Evolutionary conservation across 2,329 filamentous ascomycete species (phyloP).

Genomic region (Colletotrichum sp.): DNA sequence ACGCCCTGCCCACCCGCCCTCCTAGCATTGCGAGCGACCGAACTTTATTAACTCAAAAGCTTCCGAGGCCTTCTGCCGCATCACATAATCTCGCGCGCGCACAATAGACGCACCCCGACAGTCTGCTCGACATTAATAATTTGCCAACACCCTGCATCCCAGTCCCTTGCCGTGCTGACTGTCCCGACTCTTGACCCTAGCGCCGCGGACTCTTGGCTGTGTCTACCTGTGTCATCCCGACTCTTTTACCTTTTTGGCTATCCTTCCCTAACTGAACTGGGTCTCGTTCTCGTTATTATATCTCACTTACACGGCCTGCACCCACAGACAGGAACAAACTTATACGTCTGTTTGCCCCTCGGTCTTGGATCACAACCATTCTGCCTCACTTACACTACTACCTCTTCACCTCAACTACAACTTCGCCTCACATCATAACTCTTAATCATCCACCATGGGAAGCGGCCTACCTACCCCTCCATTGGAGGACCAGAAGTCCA

Average conservation of each 20-base stretch:
- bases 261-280: conserved; percentile 6
- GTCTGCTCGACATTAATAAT: conserved; percentile 21
- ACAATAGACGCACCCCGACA: conserved; percentile 20
- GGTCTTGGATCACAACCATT: neutral
- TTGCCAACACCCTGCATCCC: conserved; percentile 15
- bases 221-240: conserved; percentile 21
- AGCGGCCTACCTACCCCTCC: conserved; percentile 58
- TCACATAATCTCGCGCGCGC: conserved; percentile 20
- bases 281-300: conserved; percentile 19
- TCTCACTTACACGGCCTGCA: conserved; percentile 14
- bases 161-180: conserved; percentile 15
- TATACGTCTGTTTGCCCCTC: conserved; percentile 13
- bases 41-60: conserved; percentile 20
- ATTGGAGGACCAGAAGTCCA: conserved; percentile 50
- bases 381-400: neutral
- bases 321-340: neutral
- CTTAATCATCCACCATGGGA: conserved; percentile 46
- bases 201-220: conserved; percentile 18
- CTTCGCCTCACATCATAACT: neutral
- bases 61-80: conserved; percentile 10
- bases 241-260: conserved; percentile 6
- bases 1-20: neutral
- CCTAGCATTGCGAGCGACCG: conserved; percentile 17
- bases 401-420: neutral
- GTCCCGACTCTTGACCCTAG: conserved; percentile 6